phyloP scores from a whole-genome alignment of 768 basidiomycete genomes.

The button mushroom (Agaricus bisporus) region DNA sequence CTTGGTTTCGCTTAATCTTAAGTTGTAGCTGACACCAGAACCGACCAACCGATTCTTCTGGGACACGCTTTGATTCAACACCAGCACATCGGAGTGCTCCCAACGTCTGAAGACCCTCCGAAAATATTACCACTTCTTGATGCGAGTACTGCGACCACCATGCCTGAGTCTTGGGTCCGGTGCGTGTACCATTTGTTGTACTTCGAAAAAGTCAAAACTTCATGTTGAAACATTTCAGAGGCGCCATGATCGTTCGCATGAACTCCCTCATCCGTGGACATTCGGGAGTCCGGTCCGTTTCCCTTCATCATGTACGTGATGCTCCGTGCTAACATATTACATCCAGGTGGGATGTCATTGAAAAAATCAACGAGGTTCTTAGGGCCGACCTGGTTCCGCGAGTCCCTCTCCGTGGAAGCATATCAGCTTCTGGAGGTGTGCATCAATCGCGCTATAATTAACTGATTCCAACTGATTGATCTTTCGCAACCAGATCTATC shows the following conservation, averaged over 20 bases:
- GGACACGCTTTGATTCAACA: constrained; percentile 69
- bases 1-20: constrained; percentile 6
- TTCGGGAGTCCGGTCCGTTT: constrained; percentile 57
- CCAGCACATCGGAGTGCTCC: constrained; percentile 64
- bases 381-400: constrained; percentile 59
- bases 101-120: constrained; percentile 42
- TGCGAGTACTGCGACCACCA: constrained; percentile 56
- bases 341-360: constrained; percentile 60
- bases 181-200: constrained; percentile 11
- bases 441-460: constrained; percentile 6
- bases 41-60: constrained; percentile 54
- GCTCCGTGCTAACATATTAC: neutral
- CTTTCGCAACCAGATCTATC: constrained; percentile 33
- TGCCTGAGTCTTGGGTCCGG: constrained; percentile 88
- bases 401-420: constrained; percentile 77
- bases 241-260: constrained; percentile 73
- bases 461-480: neutral
- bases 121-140: constrained; percentile 61
- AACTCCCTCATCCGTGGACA: constrained; percentile 80
- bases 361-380: constrained; percentile 61
- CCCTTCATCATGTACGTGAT: neutral
- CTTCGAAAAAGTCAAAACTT: constrained; percentile 20
- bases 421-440: constrained; percentile 72
- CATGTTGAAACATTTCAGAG: constrained; percentile 38
- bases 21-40: constrained; percentile 62